These are phyloP conservation scores for Aureobasidium sp. DNA, from an alignment of 2,329 filamentous ascomycete genomes.

Conservation along the genomic window DNA sequence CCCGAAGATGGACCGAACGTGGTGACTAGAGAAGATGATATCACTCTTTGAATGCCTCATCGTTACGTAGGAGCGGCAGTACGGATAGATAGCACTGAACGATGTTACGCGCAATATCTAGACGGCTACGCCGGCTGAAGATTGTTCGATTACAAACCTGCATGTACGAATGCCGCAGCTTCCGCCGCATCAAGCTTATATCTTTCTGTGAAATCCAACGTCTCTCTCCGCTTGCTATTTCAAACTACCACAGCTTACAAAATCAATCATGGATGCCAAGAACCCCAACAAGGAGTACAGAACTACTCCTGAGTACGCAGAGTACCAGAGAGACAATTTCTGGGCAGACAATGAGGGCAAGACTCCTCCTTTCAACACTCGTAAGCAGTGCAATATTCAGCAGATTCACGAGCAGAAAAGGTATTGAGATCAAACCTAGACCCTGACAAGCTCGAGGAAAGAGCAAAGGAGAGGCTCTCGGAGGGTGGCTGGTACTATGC, in stretches of 20 bases:
- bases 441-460: constrained; percentile 49
- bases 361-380: constrained; percentile 44
- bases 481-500: constrained; percentile 50
- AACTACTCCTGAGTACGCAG: constrained; percentile 44
- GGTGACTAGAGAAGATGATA: not conserved
- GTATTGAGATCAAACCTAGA: constrained; percentile 26
- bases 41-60: not conserved
- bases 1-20: not conserved
- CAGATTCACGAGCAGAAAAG: not conserved
- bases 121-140: not conserved
- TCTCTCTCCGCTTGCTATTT: not conserved
- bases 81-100: not conserved
- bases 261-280: constrained; percentile 35
- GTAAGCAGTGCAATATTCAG: constrained; percentile 19
- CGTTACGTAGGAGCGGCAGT: not conserved
- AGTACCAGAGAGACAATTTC: constrained; percentile 49
- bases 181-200: not conserved
- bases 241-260: not conserved
- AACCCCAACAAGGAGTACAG: constrained; percentile 43
- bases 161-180: not conserved
- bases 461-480: constrained; percentile 47
- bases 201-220: not conserved
- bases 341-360: constrained; percentile 43
- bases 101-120: not conserved
- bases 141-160: not conserved